Evolutionary conservation across 345 rosid genomes (phyloP).

Genomic region (Aquilaria malaccensis): DNA sequence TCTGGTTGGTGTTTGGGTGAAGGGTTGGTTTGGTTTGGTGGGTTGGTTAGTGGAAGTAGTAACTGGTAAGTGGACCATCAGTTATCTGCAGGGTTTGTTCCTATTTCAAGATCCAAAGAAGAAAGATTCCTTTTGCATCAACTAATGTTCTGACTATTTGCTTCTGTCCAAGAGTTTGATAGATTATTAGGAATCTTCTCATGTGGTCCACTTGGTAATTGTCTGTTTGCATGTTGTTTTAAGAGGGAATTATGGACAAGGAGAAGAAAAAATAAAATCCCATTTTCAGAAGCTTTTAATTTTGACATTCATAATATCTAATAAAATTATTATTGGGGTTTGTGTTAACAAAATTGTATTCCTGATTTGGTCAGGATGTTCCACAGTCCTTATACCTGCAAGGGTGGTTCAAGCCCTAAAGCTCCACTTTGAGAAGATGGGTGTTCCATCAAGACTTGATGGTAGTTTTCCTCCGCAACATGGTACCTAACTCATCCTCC

Average conservation of each 20-base stretch:
- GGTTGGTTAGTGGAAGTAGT: conserved; percentile 11
- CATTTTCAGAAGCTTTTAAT: not conserved
- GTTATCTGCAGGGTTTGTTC: not conserved
- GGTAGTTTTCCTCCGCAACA: conserved; percentile 31
- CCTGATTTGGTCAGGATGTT: conserved; percentile 40
- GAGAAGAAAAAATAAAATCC: not conserved
- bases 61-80: conserved; percentile 1
- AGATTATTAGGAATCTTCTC: conserved; percentile 14
- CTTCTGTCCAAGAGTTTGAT: conserved; percentile 12
- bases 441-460: conserved; percentile 37
- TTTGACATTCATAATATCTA: not conserved
- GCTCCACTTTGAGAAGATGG: conserved; percentile 63
- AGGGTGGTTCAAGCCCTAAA: conserved; percentile 77
- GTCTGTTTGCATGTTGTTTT: conserved; percentile 4
- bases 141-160: conserved; percentile 9
- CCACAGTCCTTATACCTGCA: conserved; percentile 76
- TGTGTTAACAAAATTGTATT: conserved; percentile 3
- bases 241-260: not conserved
- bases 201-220: conserved; percentile 10
- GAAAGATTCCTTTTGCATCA: conserved; percentile 25
- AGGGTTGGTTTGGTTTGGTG: conserved; percentile 9
- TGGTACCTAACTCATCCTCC: conserved; percentile 27
- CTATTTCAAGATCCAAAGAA: not conserved
- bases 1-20: not conserved
- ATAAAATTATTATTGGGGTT: conserved; percentile 13